phyloP scores from a whole-genome alignment of 331 rosid species.

The Arachis monticola region DNA sequence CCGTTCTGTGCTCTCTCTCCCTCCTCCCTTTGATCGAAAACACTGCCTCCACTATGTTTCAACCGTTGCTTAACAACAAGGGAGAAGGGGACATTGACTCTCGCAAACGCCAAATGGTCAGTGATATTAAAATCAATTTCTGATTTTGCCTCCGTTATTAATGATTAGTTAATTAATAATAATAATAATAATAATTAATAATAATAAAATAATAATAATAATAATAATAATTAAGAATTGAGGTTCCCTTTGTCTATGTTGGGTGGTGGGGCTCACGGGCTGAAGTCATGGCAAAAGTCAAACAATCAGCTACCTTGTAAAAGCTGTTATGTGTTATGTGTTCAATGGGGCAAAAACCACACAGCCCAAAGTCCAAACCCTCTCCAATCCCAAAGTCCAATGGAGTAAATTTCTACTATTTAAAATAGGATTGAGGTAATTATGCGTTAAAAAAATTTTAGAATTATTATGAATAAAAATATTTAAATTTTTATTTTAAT shows the following conservation, averaged over 20 bases:
- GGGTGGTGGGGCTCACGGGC: constrained; percentile 58
- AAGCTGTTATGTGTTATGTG: constrained; percentile 59
- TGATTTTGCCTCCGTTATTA: constrained; percentile 21
- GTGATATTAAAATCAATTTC: constrained; percentile 36
- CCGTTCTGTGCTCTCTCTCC: too few relatives aligned
- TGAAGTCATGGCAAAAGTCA: constrained; percentile 62
- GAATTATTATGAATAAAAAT: too few relatives aligned
- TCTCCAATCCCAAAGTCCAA: too few relatives aligned
- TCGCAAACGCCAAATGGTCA: constrained; percentile 51
- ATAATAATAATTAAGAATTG: constrained; percentile 13
- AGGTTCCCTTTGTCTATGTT: constrained; percentile 39
- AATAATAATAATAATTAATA: too few relatives aligned
- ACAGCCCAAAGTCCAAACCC: constrained; percentile 13
- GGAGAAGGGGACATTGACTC: constrained; percentile 75
- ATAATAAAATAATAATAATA: too few relatives aligned
- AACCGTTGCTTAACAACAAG: constrained; percentile 43
- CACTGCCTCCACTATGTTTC: constrained; percentile 42
- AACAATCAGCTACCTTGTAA: constrained; percentile 53
- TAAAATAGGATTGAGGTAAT: too few relatives aligned
- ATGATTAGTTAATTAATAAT: too few relatives aligned
- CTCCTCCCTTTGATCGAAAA: constrained; percentile 40
- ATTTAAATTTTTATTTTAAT: too few relatives aligned
- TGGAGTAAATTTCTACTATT: too few relatives aligned
- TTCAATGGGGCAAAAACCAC: constrained; percentile 47
- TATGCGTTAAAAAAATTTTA: too few relatives aligned